Conservation (phyloP, 2,329 filamentous ascomycete genomes). For the Penicillium sclerotiorum region DNA sequence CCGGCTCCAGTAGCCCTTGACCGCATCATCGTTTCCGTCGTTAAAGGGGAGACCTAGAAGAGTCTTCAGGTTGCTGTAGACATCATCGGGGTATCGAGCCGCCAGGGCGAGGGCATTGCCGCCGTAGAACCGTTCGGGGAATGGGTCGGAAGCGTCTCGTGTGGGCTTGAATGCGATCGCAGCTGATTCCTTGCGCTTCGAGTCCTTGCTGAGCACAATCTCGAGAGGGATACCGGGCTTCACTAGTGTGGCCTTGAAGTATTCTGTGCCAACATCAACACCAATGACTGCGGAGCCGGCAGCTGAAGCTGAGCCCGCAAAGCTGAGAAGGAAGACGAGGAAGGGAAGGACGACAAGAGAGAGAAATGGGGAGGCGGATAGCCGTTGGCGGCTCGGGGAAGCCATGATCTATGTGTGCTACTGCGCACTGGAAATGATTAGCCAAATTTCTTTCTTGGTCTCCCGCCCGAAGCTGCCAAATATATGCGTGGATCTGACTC, state of each 20-base stretch:
- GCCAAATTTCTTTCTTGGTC: conserved; percentile 1
- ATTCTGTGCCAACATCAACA: conserved; percentile 92
- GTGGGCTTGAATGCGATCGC: conserved; percentile 91
- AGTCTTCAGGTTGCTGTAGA: conserved; percentile 91
- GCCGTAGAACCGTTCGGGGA: conserved; percentile 89
- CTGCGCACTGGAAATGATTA: conserved; percentile 25
- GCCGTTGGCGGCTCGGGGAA: conserved; percentile 30
- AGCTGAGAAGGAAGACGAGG: conserved; percentile 55
- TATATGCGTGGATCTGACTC: neutral
- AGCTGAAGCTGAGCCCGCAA: conserved; percentile 60
- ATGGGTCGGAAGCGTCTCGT: conserved; percentile 65
- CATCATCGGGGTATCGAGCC: conserved; percentile 85
- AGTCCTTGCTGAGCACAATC: conserved; percentile 97
- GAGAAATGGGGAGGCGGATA: conserved; percentile 37
- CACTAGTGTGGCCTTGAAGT: conserved; percentile 93
- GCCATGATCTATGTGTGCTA: conserved; percentile 35
- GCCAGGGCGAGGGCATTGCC: conserved; percentile 86
- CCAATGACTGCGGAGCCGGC: conserved; percentile 80
- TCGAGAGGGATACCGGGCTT: conserved; percentile 97
- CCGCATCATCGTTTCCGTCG: conserved; percentile 49
- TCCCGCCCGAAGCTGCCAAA: neutral
- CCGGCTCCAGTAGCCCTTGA: conserved; percentile 70
- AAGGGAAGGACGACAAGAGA: conserved; percentile 53
- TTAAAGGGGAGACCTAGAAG: conserved; percentile 72
- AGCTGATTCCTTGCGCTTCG: conserved; percentile 89